Conservation (phyloP, 2,329 filamentous ascomycete genomes). For the Fusarium agapanthi region DNA sequence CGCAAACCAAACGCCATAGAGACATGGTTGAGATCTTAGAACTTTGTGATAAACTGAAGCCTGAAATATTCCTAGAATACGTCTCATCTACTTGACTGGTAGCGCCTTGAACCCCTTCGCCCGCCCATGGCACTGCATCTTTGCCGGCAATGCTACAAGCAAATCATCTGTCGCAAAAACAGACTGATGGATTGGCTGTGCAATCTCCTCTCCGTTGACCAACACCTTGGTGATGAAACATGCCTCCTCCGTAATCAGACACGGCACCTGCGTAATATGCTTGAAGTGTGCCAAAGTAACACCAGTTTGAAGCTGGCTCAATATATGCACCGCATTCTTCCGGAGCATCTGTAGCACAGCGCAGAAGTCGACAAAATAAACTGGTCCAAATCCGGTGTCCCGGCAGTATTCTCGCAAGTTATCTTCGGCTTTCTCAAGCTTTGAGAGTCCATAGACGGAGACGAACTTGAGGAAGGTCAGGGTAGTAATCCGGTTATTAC, state of each 20-base stretch:
- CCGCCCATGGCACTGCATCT: not conserved
- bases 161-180: not conserved
- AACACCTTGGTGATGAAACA: not conserved
- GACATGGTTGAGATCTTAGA: too few species aligned
- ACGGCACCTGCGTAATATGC: not conserved
- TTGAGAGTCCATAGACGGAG: not conserved
- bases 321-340: not conserved
- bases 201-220: not conserved
- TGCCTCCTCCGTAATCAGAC: not conserved
- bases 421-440: not conserved
- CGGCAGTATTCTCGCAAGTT: not conserved
- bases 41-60: not conserved
- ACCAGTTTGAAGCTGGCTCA: not conserved
- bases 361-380: not conserved
- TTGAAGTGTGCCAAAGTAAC: not conserved
- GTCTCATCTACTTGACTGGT: not conserved
- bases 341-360: not conserved
- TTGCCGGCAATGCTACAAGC: not conserved
- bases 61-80: fast-evolving
- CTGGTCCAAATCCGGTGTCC: not conserved
- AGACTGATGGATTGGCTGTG: not conserved
- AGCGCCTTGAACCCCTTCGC: not conserved
- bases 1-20: fast-evolving
- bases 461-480: not conserved
- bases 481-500: not conserved